Percentiles rank a stretch among this genome's conserved stretches.
Evolutionary conservation across 2,329 filamentous ascomycete species (phyloP).

Genomic region (Bertia moriformis): DNA sequence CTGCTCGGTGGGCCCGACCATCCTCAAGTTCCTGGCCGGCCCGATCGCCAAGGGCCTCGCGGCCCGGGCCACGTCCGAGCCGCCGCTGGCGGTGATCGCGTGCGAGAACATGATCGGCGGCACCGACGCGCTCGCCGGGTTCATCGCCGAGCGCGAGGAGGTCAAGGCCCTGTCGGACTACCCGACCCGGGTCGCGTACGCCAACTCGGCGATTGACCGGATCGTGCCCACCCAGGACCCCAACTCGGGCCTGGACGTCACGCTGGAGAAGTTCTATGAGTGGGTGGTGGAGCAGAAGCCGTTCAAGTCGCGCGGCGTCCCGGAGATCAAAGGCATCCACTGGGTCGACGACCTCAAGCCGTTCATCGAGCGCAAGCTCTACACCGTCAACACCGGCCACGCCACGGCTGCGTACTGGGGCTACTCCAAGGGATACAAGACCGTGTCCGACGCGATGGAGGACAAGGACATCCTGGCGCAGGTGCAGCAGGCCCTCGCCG

Average conservation of each 20-base stretch:
- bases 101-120: constrained; percentile 97
- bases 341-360: constrained; percentile 84
- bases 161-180: constrained; percentile 56
- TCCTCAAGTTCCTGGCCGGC: constrained; percentile 90
- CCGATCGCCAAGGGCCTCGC: constrained; percentile 91
- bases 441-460: constrained; percentile 76
- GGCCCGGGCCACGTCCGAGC: constrained; percentile 47
- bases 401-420: constrained; percentile 93
- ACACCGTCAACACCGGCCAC: constrained; percentile 97
- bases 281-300: constrained; percentile 89
- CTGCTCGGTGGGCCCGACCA: constrained; percentile 89
- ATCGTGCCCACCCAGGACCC: constrained; percentile 86
- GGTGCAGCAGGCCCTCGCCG: constrained; percentile 65
- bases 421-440: constrained; percentile 71
- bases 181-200: constrained; percentile 66
- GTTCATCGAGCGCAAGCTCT: constrained; percentile 98
- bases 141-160: constrained; percentile 64
- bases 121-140: constrained; percentile 70
- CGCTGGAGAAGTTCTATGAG: constrained; percentile 96
- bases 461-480: constrained; percentile 67
- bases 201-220: constrained; percentile 95
- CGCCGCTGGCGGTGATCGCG: constrained; percentile 79
- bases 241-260: constrained; percentile 72
- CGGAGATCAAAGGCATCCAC: constrained; percentile 73
- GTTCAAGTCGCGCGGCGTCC: constrained; percentile 57